A percentile compares a stretch with the other conserved stretches of the same genome.
phyloP scores from a whole-genome alignment of 768 basidiomycete species.

The Tubosaeta brunneosetosa region DNA sequence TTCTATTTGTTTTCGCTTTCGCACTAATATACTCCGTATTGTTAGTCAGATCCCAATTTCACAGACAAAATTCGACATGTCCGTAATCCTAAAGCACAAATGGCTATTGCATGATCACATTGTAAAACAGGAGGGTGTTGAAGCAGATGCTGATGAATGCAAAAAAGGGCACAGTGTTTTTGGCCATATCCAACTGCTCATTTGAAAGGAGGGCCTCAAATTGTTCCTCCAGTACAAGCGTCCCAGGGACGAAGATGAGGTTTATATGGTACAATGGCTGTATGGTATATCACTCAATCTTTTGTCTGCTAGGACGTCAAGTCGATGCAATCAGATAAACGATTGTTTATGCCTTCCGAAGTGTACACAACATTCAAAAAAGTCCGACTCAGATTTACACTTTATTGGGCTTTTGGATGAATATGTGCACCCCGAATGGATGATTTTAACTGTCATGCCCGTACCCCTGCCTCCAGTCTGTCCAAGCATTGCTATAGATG shows the following conservation, averaged over 20 bases:
- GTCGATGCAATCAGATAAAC: slow-evolving; percentile 75
- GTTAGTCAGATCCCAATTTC: slow-evolving; percentile 77
- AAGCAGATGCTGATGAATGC: slow-evolving; percentile 56
- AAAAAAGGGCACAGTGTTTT: slow-evolving; percentile 97
- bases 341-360: slow-evolving; percentile 77
- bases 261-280: slow-evolving; percentile 35
- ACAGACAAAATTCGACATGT: slow-evolving; percentile 84
- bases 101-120: slow-evolving; percentile 79
- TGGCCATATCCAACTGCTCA: slow-evolving; percentile 83
- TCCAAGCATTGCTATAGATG: slow-evolving; percentile 95
- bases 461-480: slow-evolving; percentile 98
- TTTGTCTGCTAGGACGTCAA: slow-evolving; percentile 59
- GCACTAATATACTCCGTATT: slow-evolving; percentile 18
- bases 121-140: slow-evolving; percentile 86
- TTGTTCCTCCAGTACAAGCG: slow-evolving; percentile 93
- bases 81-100: slow-evolving; percentile 80
- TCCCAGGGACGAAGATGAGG: slow-evolving; percentile 92
- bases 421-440: slow-evolving; percentile 98
- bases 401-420: slow-evolving; percentile 90
- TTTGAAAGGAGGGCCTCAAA: slow-evolving; percentile 94
- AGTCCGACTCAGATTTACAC: slow-evolving; percentile 78
- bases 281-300: no score
- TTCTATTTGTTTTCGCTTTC: slow-evolving; percentile 67
- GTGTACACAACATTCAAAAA: slow-evolving; percentile 96
- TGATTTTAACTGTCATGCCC: slow-evolving; percentile 97